Percentiles rank a stretch among this genome's conserved stretches.
Conservation (phyloP, 2,329 filamentous ascomycete genomes). For the Arthroderma sp. region DNA sequence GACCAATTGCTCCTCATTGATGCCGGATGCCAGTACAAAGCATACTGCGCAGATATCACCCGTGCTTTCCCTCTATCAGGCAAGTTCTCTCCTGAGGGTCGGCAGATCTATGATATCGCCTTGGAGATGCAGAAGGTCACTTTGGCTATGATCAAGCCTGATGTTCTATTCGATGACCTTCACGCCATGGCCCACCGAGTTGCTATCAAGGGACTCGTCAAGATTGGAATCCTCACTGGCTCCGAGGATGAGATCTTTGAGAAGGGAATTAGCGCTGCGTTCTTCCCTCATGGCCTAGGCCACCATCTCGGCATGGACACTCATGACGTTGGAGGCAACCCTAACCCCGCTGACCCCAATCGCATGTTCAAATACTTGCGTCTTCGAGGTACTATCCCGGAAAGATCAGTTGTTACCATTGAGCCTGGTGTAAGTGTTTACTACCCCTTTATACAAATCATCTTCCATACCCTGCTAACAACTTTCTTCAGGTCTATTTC, state of each 20-base stretch:
- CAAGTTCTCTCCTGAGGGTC: constrained; percentile 55
- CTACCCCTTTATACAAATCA: not conserved
- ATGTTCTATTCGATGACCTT: constrained; percentile 57
- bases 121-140: constrained; percentile 68
- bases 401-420: constrained; percentile 77
- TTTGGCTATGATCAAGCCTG: constrained; percentile 56
- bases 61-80: constrained; percentile 71
- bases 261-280: constrained; percentile 70
- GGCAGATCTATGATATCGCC: constrained; percentile 65
- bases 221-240: constrained; percentile 59
- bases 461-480: not conserved
- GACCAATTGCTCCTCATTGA: constrained; percentile 71
- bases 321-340: constrained; percentile 65
- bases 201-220: constrained; percentile 57
- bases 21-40: constrained; percentile 71
- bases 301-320: constrained; percentile 91
- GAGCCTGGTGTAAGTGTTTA: constrained; percentile 64
- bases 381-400: constrained; percentile 61
- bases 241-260: constrained; percentile 58
- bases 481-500: constrained; percentile 60
- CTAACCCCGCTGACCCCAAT: constrained; percentile 68
- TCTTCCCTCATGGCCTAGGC: constrained; percentile 82
- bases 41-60: constrained; percentile 84
- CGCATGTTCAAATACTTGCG: constrained; percentile 77
- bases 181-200: constrained; percentile 62